Evolutionary conservation across 768 basidiomycete genomes (phyloP).

Genomic region (Paxillus ammoniavirescens): DNA sequence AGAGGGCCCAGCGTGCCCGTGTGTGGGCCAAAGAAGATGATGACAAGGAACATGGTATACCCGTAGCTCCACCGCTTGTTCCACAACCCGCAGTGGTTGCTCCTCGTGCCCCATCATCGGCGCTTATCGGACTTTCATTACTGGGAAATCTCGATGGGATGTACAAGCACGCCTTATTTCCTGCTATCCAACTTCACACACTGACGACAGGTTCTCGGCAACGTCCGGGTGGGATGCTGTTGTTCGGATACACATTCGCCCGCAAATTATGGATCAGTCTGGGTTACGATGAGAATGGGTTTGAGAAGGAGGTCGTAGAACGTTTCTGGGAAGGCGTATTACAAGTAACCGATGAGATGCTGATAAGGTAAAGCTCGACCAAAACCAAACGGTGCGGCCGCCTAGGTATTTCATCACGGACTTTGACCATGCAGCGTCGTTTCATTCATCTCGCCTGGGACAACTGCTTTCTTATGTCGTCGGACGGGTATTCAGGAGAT

Average conservation of each 20-base stretch:
- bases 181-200: slow-evolving; percentile 59
- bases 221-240: slow-evolving; percentile 69
- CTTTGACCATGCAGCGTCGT: neutral
- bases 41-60: slow-evolving; percentile 47
- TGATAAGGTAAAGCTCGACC: slow-evolving; percentile 30
- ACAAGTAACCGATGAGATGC: slow-evolving; percentile 54
- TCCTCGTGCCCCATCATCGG: slow-evolving; percentile 50
- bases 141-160: slow-evolving; percentile 84
- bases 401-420: neutral
- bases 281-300: slow-evolving; percentile 78
- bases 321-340: slow-evolving; percentile 66
- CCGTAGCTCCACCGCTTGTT: slow-evolving; percentile 29
- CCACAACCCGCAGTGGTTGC: slow-evolving; percentile 14
- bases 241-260: slow-evolving; percentile 79
- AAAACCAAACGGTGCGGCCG: too few species aligned
- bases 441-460: neutral
- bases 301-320: slow-evolving; percentile 58
- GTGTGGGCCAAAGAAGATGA: slow-evolving; percentile 78
- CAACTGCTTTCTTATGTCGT: neutral
- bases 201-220: slow-evolving; percentile 86
- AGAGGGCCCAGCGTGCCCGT: slow-evolving; percentile 59
- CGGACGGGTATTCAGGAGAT: neutral
- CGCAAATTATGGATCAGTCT: slow-evolving; percentile 78
- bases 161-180: slow-evolving; percentile 66
- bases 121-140: slow-evolving; percentile 76